phyloP scores from a whole-genome alignment of 2,329 filamentous ascomycete species.

The Aspergillus amoenus region DNA sequence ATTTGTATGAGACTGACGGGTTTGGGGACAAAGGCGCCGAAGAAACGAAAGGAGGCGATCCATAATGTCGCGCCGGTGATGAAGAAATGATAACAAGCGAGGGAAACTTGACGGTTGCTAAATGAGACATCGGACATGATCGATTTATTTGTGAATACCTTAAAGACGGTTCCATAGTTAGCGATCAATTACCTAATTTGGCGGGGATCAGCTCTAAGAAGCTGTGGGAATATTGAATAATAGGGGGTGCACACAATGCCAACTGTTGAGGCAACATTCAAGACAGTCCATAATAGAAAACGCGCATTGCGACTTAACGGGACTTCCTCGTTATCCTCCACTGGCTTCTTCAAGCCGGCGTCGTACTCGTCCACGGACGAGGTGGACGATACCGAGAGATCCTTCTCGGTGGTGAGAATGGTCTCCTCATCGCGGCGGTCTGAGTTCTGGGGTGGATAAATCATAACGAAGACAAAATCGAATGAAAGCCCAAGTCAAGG shows the following conservation, averaged over 20 bases:
- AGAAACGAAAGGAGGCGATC: conserved; percentile 18
- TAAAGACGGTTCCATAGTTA: background rate
- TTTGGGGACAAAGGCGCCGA: conserved; percentile 20
- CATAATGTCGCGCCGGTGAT: conserved; percentile 22
- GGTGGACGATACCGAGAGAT: background rate
- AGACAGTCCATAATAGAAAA: conserved; percentile 18
- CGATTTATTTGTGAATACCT: conserved; percentile 25
- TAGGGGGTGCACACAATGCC: conserved; percentile 18
- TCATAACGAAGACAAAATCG: background rate
- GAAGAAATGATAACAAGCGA: conserved; percentile 24
- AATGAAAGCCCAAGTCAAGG: background rate
- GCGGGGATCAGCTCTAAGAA: background rate
- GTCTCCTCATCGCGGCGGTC: conserved; percentile 6
- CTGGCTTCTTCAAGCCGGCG: conserved; percentile 1
- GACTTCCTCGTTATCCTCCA: background rate
- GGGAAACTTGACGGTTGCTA: conserved; percentile 22
- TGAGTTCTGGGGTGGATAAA: background rate
- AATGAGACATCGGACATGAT: conserved; percentile 21
- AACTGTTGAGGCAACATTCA: conserved; percentile 22
- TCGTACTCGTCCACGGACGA: conserved; percentile 1
- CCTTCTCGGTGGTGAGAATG: background rate
- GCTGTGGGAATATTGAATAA: no score
- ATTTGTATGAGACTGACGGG: conserved; percentile 16
- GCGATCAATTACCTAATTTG: no score
- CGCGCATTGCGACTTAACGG: background rate